Percentiles rank a stretch among this genome's conserved stretches.
These are phyloP conservation scores for Leishmania tarentolae DNA, from an alignment of 208 protist species.

Conservation along the genomic window DNA sequence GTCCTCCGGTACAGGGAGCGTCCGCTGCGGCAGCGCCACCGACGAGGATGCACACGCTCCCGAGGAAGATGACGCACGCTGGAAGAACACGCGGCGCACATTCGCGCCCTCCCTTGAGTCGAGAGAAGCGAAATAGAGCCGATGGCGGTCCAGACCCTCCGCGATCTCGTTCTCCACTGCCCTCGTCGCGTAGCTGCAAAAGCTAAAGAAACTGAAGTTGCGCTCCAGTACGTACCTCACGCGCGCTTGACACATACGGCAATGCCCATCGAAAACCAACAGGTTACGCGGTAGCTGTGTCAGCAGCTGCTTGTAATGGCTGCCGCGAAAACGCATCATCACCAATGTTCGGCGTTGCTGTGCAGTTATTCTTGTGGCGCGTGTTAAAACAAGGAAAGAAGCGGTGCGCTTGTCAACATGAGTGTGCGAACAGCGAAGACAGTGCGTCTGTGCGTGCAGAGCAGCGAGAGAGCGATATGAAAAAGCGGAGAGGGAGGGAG, in stretches of 20 bases:
- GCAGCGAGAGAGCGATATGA: not conserved
- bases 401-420: not conserved
- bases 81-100: constrained; percentile 53
- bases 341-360: not conserved
- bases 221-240: constrained; percentile 77
- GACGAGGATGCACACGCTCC: constrained; percentile 2
- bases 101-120: constrained; percentile 55
- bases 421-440: too few relatives aligned
- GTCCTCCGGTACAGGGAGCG: constrained; percentile 35
- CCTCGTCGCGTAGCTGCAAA: constrained; percentile 37
- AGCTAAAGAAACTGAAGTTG: constrained; percentile 84
- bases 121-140: constrained; percentile 67
- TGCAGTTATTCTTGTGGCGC: not conserved
- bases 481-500: not conserved
- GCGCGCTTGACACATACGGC: constrained; percentile 68
- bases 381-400: not conserved
- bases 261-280: constrained; percentile 83
- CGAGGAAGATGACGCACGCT: not conserved
- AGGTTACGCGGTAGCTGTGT: constrained; percentile 76
- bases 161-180: constrained; percentile 31
- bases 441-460: not conserved
- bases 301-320: constrained; percentile 43
- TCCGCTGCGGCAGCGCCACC: not conserved
- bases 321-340: constrained; percentile 44
- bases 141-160: constrained; percentile 54